phyloP scores from a whole-genome alignment of 352 stramenopile species.

The Phytophthora litchii region DNA sequence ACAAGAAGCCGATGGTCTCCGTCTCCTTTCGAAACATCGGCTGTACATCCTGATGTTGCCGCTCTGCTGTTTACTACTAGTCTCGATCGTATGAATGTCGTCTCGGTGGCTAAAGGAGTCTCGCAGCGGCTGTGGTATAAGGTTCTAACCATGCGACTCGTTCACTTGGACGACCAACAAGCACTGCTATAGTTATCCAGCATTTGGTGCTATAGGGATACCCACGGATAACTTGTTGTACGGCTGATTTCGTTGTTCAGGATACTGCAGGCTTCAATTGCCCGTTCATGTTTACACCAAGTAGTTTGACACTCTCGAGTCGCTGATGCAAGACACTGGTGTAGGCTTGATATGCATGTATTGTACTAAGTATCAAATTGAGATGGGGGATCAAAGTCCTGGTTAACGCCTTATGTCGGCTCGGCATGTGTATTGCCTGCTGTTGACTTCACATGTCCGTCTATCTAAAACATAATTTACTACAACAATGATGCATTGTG shows the following conservation, averaged over 20 bases:
- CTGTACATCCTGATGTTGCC: conserved; percentile 20
- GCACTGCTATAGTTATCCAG: background rate
- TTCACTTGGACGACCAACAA: too few relatives aligned
- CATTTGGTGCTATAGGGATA: conserved; percentile 9
- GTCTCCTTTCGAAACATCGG: conserved; percentile 20
- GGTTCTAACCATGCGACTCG: conserved; percentile 7
- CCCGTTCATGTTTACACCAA: too few relatives aligned
- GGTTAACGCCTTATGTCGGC: background rate
- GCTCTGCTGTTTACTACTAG: background rate
- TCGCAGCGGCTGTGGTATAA: conserved; percentile 16
- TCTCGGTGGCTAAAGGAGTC: conserved; percentile 12
- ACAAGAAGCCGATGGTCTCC: conserved; percentile 9
- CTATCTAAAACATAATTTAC: too few relatives aligned
- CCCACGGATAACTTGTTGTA: too few relatives aligned
- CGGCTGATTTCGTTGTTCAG: too few relatives aligned
- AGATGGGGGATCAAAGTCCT: conserved; percentile 1
- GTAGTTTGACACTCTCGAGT: conserved; percentile 1
- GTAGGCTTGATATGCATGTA: too few relatives aligned
- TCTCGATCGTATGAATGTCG: background rate
- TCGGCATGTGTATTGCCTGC: background rate
- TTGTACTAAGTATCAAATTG: background rate
- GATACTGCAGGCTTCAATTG: too few relatives aligned
- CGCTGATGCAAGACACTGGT: background rate
- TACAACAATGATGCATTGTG: too few relatives aligned
- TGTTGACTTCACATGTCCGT: background rate